Base-by-base conservation (phyloP, 2,329 filamentous ascomycete species). In the Botryotinia globosa region DNA sequence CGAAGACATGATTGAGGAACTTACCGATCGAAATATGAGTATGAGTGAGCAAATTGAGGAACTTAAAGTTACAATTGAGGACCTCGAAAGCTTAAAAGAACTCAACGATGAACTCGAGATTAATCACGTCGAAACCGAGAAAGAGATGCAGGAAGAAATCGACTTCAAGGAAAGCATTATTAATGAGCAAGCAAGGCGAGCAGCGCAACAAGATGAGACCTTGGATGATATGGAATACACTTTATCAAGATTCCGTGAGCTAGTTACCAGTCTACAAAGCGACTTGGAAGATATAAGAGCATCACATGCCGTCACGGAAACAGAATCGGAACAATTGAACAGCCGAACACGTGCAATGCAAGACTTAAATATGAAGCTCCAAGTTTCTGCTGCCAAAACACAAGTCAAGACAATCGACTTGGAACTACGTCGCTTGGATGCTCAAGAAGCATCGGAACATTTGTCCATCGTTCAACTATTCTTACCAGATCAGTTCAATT, bases 391-490 rank as follows among this genome's bases (percentile, higher is more conserved):
- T 18, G 89, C 94, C 58, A 97, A 97, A 84, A 92, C 95, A 4
- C 95, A 97, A 81, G 91, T 93, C 79, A 98, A 97, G 84, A 94
- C 94, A 0, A 97, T 99, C 75, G 94, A 98, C 77, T 86, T 98
- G 44, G 94, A 98, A 81, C 85, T 98, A 73, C 89, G 92, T 70
- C 91, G 92, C 72, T 88, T 98, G 80, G 94, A 97, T 78, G 94
- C 94, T 0, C 91, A 97, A 78, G 94, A 98, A 83, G 93, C 94
- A 3, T 87, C 90, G 56, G 92, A 98, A 80, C 94, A 98, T 79
- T 87, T 99, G 42, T 89, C 91, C 29, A 97, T 99, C 77, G 88
- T 98, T 76, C 93, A 94, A 82, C 84, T 96, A 18, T 98, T 97
- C 85, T 84, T 98, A 62, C 94, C 94, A 0, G 94, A 97, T 74